These are phyloP conservation scores for Hordeum marinum DNA, from an alignment of 176 grass and related monocot genomes.

Conservation along the genomic window DNA sequence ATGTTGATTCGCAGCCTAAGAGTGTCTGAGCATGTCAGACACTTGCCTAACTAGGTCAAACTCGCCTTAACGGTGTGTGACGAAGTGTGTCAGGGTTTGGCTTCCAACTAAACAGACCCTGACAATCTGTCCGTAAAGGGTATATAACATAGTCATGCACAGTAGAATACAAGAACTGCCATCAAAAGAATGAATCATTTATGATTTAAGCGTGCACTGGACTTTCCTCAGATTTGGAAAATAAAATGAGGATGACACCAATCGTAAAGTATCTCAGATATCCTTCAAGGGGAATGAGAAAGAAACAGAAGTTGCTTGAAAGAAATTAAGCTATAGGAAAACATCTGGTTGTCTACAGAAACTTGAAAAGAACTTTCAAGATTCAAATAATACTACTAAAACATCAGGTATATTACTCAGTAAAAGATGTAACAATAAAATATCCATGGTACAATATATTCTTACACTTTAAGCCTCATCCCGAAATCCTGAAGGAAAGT, in stretches of 20 bases:
- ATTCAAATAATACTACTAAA: background rate
- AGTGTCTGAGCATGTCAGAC: background rate
- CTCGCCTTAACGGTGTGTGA: background rate
- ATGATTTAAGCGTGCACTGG: background rate
- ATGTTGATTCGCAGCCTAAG: background rate
- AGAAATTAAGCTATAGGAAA: background rate
- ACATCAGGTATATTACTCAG: background rate
- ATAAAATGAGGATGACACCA: background rate
- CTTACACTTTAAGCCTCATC: constrained; percentile 98
- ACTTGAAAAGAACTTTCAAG: background rate
- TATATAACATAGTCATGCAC: background rate
- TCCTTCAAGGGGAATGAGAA: background rate
- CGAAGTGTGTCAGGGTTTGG: background rate
- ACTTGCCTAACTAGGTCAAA: background rate
- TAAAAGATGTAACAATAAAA: constrained; percentile 16
- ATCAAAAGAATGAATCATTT: background rate
- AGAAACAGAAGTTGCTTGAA: background rate
- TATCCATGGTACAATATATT: background rate
- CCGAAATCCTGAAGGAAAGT: constrained; percentile 82
- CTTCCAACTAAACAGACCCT: background rate
- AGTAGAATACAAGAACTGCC: background rate
- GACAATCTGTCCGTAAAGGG: background rate
- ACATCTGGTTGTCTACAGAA: background rate
- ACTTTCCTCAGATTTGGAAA: background rate
- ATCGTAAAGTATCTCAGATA: background rate